Base-by-base conservation (phyloP, 2,329 filamentous ascomycete species). In the Aspergillus ochraceoroseus region DNA sequence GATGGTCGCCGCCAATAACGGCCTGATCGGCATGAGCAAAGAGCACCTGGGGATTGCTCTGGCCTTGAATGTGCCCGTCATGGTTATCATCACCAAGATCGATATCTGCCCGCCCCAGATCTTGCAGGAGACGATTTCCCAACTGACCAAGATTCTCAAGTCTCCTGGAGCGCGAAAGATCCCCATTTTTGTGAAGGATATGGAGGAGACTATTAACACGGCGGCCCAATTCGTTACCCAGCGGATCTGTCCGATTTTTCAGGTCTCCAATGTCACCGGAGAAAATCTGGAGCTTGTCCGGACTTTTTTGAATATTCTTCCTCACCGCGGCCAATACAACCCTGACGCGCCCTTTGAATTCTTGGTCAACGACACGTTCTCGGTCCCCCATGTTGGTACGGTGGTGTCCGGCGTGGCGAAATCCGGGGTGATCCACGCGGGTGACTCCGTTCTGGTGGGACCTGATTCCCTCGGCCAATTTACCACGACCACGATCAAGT, bases 1-100 rank as follows among this genome's bases (percentile, higher is more conserved):
- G 32, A 98, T 98, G 92, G 92, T 98, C 0, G 92, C 92, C 8
- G 92, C 92, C 12, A 98, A 98, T 57, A 96, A 98, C 59, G 92
- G 92, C 3, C 72, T 98, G 31, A 86, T 96, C 32, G 92, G 92
- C 13, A 98, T 96, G 92, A 94, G 87, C 66, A 94, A 94, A 73
- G 92, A 98, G 70, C 92, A 98, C 64, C 71, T 98, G 3, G 92
- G 92, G 11, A 95, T 98, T 49, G 90, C 92, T 0, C 72, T 96
- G 20, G 89, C 92, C 0, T 73, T 98, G 36, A 96, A 96, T 58
- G 90, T 98, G 7, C 92, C 92, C 0, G 87, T 98, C 54, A 94
- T 98, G 87, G 89, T 96, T 3, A 83, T 95, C 50, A 82, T 96
- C 48, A 98, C 90, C 64, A 98, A 96, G 71, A 95, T 96, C 50